phyloP scores from a whole-genome alignment of 2,329 filamentous ascomycete genomes.

The Capronia americana region DNA sequence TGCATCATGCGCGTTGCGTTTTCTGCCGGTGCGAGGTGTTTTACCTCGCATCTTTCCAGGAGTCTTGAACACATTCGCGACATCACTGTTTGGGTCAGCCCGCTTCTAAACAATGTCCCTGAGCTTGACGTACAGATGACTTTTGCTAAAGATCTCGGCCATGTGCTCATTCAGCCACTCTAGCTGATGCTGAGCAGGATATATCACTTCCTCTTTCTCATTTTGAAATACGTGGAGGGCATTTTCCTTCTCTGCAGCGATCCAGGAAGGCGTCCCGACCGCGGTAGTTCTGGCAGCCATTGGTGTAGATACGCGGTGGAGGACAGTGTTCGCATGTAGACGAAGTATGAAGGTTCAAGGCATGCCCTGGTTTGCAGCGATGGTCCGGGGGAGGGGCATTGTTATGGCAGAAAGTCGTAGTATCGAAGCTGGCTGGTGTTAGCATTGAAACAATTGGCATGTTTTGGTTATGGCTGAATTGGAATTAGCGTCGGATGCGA shows the following conservation, averaged over 20 bases:
- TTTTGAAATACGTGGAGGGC: conserved; percentile 75
- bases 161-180: conserved; percentile 99
- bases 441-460: background rate
- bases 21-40: conserved; percentile 55
- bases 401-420: background rate
- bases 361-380: too few species aligned
- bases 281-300: conserved; percentile 52
- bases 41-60: conserved; percentile 58
- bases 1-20: conserved; percentile 50
- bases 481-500: background rate
- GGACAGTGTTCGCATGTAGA: background rate
- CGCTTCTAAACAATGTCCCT: conserved; percentile 38
- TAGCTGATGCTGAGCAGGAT: conserved; percentile 88
- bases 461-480: conserved; percentile 2
- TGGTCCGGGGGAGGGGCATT: background rate
- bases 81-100: conserved; percentile 66
- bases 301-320: conserved; percentile 3
- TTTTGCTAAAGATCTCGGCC: conserved; percentile 86
- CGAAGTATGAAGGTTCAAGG: conserved; percentile 3
- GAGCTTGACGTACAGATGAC: conserved; percentile 73
- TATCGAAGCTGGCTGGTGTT: background rate
- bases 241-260: conserved; percentile 80
- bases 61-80: conserved; percentile 90
- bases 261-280: conserved; percentile 84
- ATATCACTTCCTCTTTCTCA: conserved; percentile 92